Base-by-base conservation (phyloP, 1,284 basidiomycete species). In the Puccinia brachypodii region DNA sequence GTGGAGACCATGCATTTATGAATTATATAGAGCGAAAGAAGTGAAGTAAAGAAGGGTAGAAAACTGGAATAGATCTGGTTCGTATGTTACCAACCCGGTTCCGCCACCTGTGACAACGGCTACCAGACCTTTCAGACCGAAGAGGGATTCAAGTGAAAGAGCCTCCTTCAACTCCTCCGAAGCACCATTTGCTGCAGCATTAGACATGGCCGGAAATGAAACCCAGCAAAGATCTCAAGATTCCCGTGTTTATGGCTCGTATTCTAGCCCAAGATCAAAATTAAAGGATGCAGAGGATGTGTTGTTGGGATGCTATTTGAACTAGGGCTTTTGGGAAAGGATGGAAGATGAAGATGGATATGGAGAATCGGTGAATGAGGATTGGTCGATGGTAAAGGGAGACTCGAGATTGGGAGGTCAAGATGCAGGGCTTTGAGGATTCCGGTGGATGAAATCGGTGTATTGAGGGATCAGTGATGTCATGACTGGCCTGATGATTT, bases 21-120 rank as follows among this genome's bases (percentile, higher is more conserved):
- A n/a, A n/a, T n/a, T n/a, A n/a, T n/a, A n/a, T n/a, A n/a, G n/a
- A 13, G 38, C 22, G 31, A 44, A 47, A 47, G 47, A 71, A 28
- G 40, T 9, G 28, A 31, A 42, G 7, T 28, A 9, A 44, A 9
- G 14, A 73, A 73, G 44, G 8, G 3, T 19, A 16, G 13, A 7
- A 36, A 9, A 33, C n/a, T 25, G 36, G 3, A 7, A 36, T 53
- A n/a, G 13, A 13, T n/a, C 50, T n/a, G n/a, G n/a, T 56, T 44
- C 3, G 16, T 42, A 60, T n/a, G 64, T 40, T 13, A 73, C 71
- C 40, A 14, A 81, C 79, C 79, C 79, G 56, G 79, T 81, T 53
- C 79, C 79, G 31, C 79, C 71, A 38, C 79, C 79, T 28, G 79
- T 81, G 53, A 81, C 79, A n/a, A 81, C 79, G 31, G 79, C 79